Conservation (phyloP, 1,284 basidiomycete genomes). For the Ganoderma leucocontextum region DNA sequence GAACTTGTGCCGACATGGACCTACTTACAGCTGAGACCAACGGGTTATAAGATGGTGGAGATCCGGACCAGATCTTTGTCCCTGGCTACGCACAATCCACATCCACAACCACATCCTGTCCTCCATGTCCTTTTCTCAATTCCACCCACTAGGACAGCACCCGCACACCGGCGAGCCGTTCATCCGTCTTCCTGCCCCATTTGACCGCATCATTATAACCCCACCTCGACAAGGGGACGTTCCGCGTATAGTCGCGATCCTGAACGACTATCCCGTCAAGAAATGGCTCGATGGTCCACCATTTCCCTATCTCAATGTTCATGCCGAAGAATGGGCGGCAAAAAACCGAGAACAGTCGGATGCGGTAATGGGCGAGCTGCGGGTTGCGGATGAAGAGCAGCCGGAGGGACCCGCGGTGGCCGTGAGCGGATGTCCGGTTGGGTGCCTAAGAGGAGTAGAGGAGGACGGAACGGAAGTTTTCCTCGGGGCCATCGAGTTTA, state of each 20-base stretch:
- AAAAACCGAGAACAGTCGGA: constrained; percentile 38
- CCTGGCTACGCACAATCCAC: constrained; percentile 5
- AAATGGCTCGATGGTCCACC: constrained; percentile 55
- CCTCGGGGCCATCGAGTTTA: constrained; percentile 53
- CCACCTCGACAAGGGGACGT: constrained; percentile 60
- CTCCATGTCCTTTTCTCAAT: constrained; percentile 29
- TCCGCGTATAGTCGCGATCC: constrained; percentile 42
- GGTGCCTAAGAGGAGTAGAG: constrained; percentile 53
- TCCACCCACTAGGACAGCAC: constrained; percentile 36
- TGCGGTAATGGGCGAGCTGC: constrained; percentile 50
- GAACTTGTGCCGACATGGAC: constrained; percentile 16
- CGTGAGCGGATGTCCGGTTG: constrained; percentile 53
- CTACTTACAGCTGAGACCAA: constrained; percentile 12
- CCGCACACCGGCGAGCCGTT: constrained; percentile 38
- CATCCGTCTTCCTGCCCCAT: constrained; percentile 45
- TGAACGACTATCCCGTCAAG: constrained; percentile 62
- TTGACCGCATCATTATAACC: constrained; percentile 63
- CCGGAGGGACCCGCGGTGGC: constrained; percentile 41
- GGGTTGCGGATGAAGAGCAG: constrained; percentile 36
- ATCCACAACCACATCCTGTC: constrained; percentile 8
- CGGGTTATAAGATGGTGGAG: constrained; percentile 7
- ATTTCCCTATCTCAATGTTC: constrained; percentile 58
- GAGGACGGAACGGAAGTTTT: constrained; percentile 57
- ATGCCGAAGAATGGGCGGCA: constrained; percentile 47
- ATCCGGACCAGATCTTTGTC: neutral